Conservation (phyloP, 176 grass and related monocot genomes). For the Triticum monococcum region DNA sequence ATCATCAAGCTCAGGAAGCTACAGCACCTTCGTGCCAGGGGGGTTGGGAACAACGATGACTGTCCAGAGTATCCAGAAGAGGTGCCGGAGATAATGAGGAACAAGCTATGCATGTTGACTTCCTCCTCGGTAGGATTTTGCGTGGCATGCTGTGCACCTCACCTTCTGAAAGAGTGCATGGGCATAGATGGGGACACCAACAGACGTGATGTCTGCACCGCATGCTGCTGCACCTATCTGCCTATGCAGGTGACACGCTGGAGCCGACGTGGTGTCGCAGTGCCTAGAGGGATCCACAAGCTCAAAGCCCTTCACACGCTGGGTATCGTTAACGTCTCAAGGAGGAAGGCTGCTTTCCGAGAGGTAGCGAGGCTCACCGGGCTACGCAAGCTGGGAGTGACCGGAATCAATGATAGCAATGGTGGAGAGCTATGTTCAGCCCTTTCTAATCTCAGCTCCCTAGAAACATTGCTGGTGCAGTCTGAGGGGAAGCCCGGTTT, state of each 20-base stretch:
- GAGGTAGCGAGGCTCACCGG: background rate
- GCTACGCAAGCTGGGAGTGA: background rate
- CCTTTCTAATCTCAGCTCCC: no score
- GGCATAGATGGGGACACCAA: background rate
- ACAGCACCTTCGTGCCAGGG: background rate
- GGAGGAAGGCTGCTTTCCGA: background rate
- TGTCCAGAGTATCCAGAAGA: background rate
- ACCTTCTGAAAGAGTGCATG: background rate
- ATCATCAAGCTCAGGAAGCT: background rate
- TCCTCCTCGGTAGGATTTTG: background rate
- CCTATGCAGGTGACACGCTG: background rate
- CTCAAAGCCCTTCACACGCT: background rate
- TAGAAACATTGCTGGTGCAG: no score
- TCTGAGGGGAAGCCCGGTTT: no score
- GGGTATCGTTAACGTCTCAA: background rate
- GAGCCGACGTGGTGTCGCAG: background rate
- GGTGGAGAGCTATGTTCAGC: background rate
- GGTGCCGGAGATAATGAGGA: background rate
- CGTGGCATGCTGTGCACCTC: background rate
- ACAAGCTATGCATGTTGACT: background rate
- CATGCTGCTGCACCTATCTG: background rate
- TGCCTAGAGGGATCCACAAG: background rate
- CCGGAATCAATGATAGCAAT: background rate
- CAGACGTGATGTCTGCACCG: background rate
- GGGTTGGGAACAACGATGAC: background rate